These are phyloP conservation scores for Fusarium camptoceras DNA, from an alignment of 2,329 filamentous ascomycete genomes.

Conservation along the genomic window DNA sequence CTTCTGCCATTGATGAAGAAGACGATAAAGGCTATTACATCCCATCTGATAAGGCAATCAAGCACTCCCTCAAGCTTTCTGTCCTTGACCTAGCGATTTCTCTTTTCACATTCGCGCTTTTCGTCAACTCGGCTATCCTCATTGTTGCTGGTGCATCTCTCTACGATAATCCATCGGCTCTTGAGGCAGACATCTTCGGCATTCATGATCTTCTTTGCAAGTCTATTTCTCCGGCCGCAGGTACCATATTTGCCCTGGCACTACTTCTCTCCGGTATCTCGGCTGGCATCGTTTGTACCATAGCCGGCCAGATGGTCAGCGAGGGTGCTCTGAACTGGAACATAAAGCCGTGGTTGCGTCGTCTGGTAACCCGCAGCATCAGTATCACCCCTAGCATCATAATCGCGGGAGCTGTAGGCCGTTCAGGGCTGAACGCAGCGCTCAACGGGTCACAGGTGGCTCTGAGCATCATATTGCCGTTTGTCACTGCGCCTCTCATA, in stretches of 20 bases:
- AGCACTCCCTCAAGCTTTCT: slow-evolving; percentile 78
- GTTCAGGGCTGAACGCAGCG: slow-evolving; percentile 75
- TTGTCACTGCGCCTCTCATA: slow-evolving; percentile 84
- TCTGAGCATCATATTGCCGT: slow-evolving; percentile 81
- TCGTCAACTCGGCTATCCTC: slow-evolving; percentile 85
- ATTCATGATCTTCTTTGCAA: slow-evolving; percentile 79
- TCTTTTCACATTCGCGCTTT: slow-evolving; percentile 85
- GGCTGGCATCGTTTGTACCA: slow-evolving; percentile 89
- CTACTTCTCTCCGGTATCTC: slow-evolving; percentile 83
- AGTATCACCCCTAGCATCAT: slow-evolving; percentile 86
- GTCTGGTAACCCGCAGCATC: slow-evolving; percentile 81
- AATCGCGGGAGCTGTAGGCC: slow-evolving; percentile 82
- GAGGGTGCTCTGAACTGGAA: slow-evolving; percentile 76
- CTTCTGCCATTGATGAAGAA: not conserved
- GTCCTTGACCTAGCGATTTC: slow-evolving; percentile 76
- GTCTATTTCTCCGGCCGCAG: slow-evolving; percentile 79
- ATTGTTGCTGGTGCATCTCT: slow-evolving; percentile 85
- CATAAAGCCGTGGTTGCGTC: slow-evolving; percentile 81
- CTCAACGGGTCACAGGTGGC: slow-evolving; percentile 83
- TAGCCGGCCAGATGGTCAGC: slow-evolving; percentile 88
- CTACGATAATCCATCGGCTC: slow-evolving; percentile 70
- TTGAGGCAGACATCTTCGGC: slow-evolving; percentile 81
- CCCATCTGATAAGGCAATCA: slow-evolving; percentile 79
- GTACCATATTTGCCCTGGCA: slow-evolving; percentile 85
- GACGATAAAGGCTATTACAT: slow-evolving; percentile 70